Base-by-base conservation (phyloP, 345 rosid species). In the Camelina laxa region DNA sequence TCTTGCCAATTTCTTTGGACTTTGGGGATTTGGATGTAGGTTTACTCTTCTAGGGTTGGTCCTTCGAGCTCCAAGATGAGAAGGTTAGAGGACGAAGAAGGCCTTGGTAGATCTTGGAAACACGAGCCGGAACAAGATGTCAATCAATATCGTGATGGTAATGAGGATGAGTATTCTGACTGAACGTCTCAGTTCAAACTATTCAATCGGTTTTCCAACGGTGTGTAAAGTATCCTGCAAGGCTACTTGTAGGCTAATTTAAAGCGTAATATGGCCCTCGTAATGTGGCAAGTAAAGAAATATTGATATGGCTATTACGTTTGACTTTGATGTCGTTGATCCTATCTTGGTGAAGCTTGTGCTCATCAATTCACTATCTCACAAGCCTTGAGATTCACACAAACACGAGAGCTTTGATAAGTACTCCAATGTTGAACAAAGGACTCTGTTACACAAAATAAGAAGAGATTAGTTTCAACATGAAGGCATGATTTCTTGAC, bases 81-180 rank as follows among this genome's bases (percentile, higher is more conserved):
- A 78, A 82, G 80, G 57, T 49, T 75, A 22, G 93, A 87, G 60
- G 87, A 79, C 6, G 89, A 88, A 70, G 94, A 85, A 64, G 92
- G 83, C 73, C 68, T 77, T 42, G 88, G 80, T 33, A 75, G 89
- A 75, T 61, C 81, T n/a, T 89, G 75, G 21, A 85, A 80, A 80
- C 75, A 74, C 20, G 59, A 36, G 10, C 80, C 57, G 8, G 86
- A 71, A 30, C 84, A 80, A 16, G 80, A 82, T 69, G 87, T 81
- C 61, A 65, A 66, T 38, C 89, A 82, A 47, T 91, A 84, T 57
- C 85, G 80, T 35, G 86, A 88, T 47, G 92, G 81, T 30, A 88
- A 75, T 7, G 97, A 94, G 78, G 97, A 92, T 76, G 88, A 87
- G 63, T 67, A 85, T 67, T 90, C 93, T 41, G 97, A 86, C 31